Conservation (phyloP, 768 basidiomycete genomes). For the Piloderma croceum region DNA sequence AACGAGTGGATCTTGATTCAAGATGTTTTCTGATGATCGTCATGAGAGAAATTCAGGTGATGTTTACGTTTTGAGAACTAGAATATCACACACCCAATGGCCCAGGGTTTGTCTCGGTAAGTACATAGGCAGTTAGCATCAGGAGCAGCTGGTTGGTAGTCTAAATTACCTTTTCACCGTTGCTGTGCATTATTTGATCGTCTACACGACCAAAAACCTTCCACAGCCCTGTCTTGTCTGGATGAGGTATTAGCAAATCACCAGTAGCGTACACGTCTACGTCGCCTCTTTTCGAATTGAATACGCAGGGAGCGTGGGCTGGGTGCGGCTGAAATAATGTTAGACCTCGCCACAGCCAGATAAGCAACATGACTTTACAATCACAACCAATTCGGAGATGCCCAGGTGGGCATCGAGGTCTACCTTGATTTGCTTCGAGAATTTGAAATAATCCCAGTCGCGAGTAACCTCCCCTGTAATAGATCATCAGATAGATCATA, state of each 20-base stretch:
- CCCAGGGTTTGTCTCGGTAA: constrained; percentile 30
- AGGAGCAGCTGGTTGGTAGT: not conserved
- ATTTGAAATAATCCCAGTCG: constrained; percentile 35
- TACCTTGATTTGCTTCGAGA: constrained; percentile 14
- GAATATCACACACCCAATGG: constrained; percentile 26
- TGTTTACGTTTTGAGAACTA: constrained; percentile 14
- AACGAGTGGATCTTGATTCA: constrained; percentile 25
- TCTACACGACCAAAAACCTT: constrained; percentile 34
- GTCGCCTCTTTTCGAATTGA: constrained; percentile 34
- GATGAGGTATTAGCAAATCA: constrained; percentile 41
- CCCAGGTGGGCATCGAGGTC: constrained; percentile 29
- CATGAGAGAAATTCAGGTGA: too few species aligned
- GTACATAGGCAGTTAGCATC: not conserved
- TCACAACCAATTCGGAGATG: constrained; percentile 32
- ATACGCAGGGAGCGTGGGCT: constrained; percentile 16
- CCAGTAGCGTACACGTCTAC: constrained; percentile 36
- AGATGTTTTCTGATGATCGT: constrained; percentile 32
- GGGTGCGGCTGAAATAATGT: constrained; percentile 10
- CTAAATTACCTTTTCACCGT: constrained; percentile 35
- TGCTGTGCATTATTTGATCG: constrained; percentile 41
- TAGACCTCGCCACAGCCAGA: not conserved
- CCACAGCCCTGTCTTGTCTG: constrained; percentile 34
- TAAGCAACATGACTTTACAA: constrained; percentile 24
- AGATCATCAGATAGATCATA: too few species aligned
- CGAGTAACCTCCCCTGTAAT: too few species aligned